Evolutionary conservation across 164 flowering plant species (phyloP).

Genomic region (Liriodendron chinense): DNA sequence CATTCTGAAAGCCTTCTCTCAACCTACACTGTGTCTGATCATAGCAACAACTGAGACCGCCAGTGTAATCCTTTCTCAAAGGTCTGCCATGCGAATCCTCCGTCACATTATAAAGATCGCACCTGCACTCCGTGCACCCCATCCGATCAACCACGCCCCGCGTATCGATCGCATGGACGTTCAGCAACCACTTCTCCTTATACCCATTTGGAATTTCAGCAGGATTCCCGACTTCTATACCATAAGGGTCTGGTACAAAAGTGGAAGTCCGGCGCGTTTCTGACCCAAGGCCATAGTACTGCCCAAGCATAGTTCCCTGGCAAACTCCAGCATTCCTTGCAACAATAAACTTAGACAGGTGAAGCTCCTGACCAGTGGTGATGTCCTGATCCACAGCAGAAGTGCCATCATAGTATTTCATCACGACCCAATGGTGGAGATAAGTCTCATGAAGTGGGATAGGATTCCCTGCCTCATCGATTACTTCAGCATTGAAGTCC

Average conservation of each 20-base stretch:
- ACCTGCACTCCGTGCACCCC: constrained; percentile 88
- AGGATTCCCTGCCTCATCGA: constrained; percentile 73
- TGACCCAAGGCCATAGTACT: constrained; percentile 80
- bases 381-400: not conserved
- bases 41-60: constrained; percentile 77
- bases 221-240: constrained; percentile 76
- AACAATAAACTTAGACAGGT: constrained; percentile 20
- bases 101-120: constrained; percentile 77
- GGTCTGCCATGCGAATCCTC: constrained; percentile 42
- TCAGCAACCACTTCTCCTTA: constrained; percentile 77
- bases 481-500: constrained; percentile 71
- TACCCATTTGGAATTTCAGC: constrained; percentile 57
- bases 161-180: constrained; percentile 89
- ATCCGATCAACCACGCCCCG: constrained; percentile 67
- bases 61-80: constrained; percentile 47
- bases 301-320: constrained; percentile 33
- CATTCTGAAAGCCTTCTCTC: constrained; percentile 39
- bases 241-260: constrained; percentile 73
- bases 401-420: constrained; percentile 37
- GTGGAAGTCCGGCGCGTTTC: constrained; percentile 71
- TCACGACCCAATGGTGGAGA: constrained; percentile 84
- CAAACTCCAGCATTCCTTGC: constrained; percentile 64
- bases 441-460: constrained; percentile 89
- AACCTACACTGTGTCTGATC: constrained; percentile 63
- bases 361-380: not conserved